These are phyloP conservation scores for Teunomyces aglyptinius DNA, from an alignment of 805 yeast genomes.

Conservation along the genomic window DNA sequence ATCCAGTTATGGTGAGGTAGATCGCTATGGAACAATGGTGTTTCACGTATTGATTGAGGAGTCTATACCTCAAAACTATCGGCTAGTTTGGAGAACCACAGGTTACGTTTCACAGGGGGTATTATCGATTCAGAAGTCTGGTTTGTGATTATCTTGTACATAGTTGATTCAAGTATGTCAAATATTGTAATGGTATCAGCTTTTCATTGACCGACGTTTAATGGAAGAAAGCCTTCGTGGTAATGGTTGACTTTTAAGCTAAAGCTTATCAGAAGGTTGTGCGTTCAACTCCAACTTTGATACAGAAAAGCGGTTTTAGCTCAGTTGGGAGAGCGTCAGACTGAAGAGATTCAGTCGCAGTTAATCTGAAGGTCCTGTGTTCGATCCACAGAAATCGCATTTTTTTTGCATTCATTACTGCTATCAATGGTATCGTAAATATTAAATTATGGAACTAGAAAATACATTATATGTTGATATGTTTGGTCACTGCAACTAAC, in stretches of 20 bases:
- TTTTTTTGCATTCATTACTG: not conserved
- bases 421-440: no score
- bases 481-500: constrained; percentile 56
- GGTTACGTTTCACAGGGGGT: not conserved
- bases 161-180: not conserved
- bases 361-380: constrained; percentile 83
- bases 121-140: not conserved
- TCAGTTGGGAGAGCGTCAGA: constrained; percentile 42
- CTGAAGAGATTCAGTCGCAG: constrained; percentile 29
- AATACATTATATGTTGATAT: constrained; percentile 34
- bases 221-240: constrained; percentile 14
- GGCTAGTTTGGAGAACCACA: not conserved
- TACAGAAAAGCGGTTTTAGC: no score
- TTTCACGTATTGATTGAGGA: not conserved
- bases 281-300: no score
- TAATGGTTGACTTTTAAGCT: constrained; percentile 23
- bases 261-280: constrained; percentile 23
- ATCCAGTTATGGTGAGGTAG: constrained; percentile 1
- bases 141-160: not conserved
- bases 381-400: constrained; percentile 65
- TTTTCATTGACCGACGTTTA: not conserved
- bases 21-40: not conserved
- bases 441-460: not conserved
- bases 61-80: not conserved
- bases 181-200: not conserved